These are phyloP conservation scores for Macadamia tetraphylla DNA, from an alignment of 164 flowering plant genomes.

Conservation along the genomic window DNA sequence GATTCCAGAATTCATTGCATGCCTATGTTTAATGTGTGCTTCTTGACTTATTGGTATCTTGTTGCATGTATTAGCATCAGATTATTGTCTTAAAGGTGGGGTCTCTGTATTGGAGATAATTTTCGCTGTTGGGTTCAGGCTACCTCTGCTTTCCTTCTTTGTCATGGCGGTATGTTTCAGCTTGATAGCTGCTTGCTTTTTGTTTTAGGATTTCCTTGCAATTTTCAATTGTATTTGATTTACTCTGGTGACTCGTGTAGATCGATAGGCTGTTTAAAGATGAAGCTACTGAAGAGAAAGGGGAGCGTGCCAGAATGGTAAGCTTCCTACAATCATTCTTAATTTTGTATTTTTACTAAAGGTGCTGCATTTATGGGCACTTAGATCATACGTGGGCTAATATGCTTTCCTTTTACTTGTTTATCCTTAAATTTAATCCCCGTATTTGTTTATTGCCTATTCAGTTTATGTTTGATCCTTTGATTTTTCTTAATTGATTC, in stretches of 20 bases:
- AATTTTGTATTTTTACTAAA: too few relatives aligned
- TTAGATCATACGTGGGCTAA: too few relatives aligned
- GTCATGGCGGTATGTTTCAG: constrained; percentile 14
- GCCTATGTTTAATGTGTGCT: too few relatives aligned
- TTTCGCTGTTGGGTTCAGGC: not conserved
- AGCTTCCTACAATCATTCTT: constrained; percentile 8
- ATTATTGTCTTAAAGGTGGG: not conserved
- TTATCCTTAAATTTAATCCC: too few relatives aligned
- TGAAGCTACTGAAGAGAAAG: constrained; percentile 98
- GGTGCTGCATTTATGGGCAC: too few relatives aligned
- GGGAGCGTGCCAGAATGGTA: constrained; percentile 98
- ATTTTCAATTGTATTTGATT: not conserved
- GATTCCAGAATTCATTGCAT: too few relatives aligned
- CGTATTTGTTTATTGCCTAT: too few relatives aligned
- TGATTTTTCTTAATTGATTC: too few relatives aligned
- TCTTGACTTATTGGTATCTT: not conserved
- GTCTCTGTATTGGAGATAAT: not conserved
- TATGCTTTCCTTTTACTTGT: too few relatives aligned
- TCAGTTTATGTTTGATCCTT: too few relatives aligned
- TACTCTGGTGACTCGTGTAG: constrained; percentile 25
- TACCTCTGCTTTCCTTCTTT: not conserved
- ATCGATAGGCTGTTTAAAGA: constrained; percentile 70
- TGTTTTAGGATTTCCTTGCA: not conserved
- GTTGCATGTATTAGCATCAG: not conserved
- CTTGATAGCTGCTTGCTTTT: not conserved